Base-by-base conservation (phyloP, 2,329 filamentous ascomycete species). In the Hypoxylon sp. region DNA sequence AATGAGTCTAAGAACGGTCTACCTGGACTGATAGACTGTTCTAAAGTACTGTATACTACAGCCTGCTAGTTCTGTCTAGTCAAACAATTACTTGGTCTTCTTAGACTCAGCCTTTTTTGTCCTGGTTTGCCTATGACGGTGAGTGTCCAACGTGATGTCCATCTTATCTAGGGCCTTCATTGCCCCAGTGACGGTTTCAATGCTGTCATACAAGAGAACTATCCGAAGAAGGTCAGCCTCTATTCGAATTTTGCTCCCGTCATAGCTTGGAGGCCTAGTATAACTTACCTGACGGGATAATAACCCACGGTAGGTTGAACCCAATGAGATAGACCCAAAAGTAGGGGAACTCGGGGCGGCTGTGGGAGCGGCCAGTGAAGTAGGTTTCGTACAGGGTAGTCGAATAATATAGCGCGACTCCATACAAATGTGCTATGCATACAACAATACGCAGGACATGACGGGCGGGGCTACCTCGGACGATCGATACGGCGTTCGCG, bases 311-410 rank as follows among this genome's bases (percentile, higher is more conserved):
- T 14, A 84, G 75, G 73, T 91, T 91, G 76, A 90, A 85, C 2
- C 85, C 85, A 4, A 88, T 80, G 68, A 89, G 91, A 72, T 91
- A 91, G 17, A 87, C 80, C 88, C 88, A 91, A 73, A 86, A 89
- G 72, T 91, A 91, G 31, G 87, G 75, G 22, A 82, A 79, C 78
- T 91, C 89, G 1, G 89, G 89, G 25, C 89, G 83, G 71, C 85
- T 88, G 73, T 88, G 86, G 20, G 80, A 81, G 22, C 82, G 77
- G 2, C 84, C 86, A 13, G 77, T 79, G 66, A 82, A 78, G 35
- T 78, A 79, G 63, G 82, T 77, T 66, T 88, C 86, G 54, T 82
- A 81, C 61, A 84, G 79, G 75, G 85, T 87, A 14, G 89, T 91
- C 1, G 84, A 79, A 75, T 88, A 90, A 80, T 91, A 91, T 42